These are phyloP conservation scores for Colletotrichum sp. DNA, from an alignment of 2,329 filamentous ascomycete genomes.

Conservation along the genomic window DNA sequence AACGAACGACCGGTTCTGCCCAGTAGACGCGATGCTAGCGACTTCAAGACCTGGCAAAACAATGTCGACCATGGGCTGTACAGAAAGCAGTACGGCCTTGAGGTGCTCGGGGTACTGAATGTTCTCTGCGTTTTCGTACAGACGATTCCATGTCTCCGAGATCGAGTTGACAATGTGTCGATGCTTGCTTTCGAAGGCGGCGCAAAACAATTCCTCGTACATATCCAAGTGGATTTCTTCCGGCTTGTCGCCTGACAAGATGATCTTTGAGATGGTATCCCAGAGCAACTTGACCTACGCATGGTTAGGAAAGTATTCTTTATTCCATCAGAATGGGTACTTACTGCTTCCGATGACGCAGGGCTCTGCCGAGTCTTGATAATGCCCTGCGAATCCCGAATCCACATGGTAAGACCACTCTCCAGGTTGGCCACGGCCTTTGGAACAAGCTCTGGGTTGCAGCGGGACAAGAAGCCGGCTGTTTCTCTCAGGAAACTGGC, in stretches of 20 bases:
- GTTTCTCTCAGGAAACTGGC: slow-evolving; percentile 59
- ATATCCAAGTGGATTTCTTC: slow-evolving; percentile 51
- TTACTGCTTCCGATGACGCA: slow-evolving; percentile 49
- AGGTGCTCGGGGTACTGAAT: slow-evolving; percentile 71
- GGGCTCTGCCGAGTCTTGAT: slow-evolving; percentile 46
- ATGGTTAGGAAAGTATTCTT: slow-evolving; percentile 27
- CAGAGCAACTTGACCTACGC: slow-evolving; percentile 54
- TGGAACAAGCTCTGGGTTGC: slow-evolving; percentile 53
- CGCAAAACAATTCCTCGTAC: slow-evolving; percentile 60
- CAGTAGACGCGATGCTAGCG: slow-evolving; percentile 41
- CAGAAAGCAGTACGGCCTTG: slow-evolving; percentile 63
- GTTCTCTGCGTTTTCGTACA: slow-evolving; percentile 65
- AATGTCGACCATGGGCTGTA: slow-evolving; percentile 60
- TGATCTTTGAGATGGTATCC: slow-evolving; percentile 49
- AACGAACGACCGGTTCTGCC: slow-evolving; percentile 45
- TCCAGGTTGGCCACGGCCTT: slow-evolving; percentile 67
- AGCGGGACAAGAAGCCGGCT: slow-evolving; percentile 55
- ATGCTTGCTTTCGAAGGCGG: slow-evolving; percentile 65
- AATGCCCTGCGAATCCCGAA: slow-evolving; percentile 59
- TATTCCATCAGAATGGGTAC: slow-evolving; percentile 27
- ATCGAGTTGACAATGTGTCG: slow-evolving; percentile 56
- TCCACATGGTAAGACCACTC: slow-evolving; percentile 65
- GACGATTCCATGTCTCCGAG: slow-evolving; percentile 69
- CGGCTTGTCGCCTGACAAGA: slow-evolving; percentile 39
- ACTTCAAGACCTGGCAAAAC: slow-evolving; percentile 48